Evolutionary conservation across 768 basidiomycete genomes (phyloP), one percentile per base, ranked within the genome.

Genomic region (Leccinum longicurvipes): DNA sequence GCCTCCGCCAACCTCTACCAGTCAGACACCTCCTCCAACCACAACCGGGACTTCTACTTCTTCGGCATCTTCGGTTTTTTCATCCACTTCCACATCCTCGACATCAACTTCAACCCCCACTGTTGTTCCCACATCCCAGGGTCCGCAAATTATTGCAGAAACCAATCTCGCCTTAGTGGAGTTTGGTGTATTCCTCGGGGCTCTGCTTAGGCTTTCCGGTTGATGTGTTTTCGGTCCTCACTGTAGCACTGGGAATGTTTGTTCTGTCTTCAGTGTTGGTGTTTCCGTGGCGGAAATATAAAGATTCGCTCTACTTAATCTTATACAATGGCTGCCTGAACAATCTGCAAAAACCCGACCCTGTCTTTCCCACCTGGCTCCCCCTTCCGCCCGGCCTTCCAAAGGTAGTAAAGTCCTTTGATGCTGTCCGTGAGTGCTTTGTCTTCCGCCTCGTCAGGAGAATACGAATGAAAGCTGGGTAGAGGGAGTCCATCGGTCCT

Each of bases 391-490:
- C 76, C 71, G 10, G 76, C 63, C 64, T 72, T 80, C 86, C 87
- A 88, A 21, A 88, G 75, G 27, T 67, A 73, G 67, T 82, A 87
- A 39, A 89, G 66, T 2, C 82, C 80, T 56, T 73, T 76, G 48
- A 87, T 77, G 29, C 79, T 76, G 34, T 81, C 77, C 39, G 73
- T 76, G 46, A 88, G 69, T 19, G 80, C 76, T 25, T 74, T 73
- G 47, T 77, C 73, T 19, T 60, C 70, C 47, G 66, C 62, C 12
- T 50, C 59, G 27, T 51, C 19, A n/a, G 36, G 41, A 41, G 24
- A 27, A 41, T 5, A 53, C 27, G 51, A 27, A 12, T 14, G 28
- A 11, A n/a, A 51, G 19, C 54, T 51, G 8, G 53, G 48, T 46
- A 55, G 49, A 23, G 64, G 24, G 19, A 51, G 34, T 10, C 54